Base-by-base conservation (phyloP, 148 eudicot species). In the Suaeda aralocaspica region DNA sequence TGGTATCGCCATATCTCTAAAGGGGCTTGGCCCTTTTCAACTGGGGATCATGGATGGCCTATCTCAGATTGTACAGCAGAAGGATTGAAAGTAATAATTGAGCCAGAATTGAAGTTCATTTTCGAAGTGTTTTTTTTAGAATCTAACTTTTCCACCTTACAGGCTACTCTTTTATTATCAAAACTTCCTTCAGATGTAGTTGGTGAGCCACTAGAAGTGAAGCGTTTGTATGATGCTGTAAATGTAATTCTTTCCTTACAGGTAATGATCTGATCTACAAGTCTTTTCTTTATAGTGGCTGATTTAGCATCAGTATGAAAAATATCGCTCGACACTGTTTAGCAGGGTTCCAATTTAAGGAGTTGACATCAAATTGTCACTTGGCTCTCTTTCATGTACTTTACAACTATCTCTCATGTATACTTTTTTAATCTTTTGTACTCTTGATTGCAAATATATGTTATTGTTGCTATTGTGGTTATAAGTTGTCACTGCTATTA, bases 11-110 rank as follows among this genome's bases (percentile, higher is more conserved):
- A 94, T 82, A 91, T 94, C 55, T 94, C 98, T 60, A 94, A 94
- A 86, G 98, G 98, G 66, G 98, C 97, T 75, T 94, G 98, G 98
- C 98, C 98, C 60, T 94, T 91, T 81, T 91, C 98, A 69, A 94
- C 98, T 66, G 88, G 80, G 36, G 98, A 94, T 77, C 98, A 94
- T 60, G 98, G 98, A 34, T 94, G 98, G 98, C 96, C 98, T 49
- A 91, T 94, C 79, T 94, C 98, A 24, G 98, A 94, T 71, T 91
- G 97, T 77, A 89, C 98, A 2, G 88, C 96, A 34, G 98, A 94
- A 84, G 98, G 98, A 77, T 71, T 94, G 62, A 94, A 94, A 82
- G 98, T 94, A 86, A 82, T 68, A 50, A 71, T 60, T 41, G 34
- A 69, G 71, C 24, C 28, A n/a, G 30, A 4, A 21, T 48, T 42